phyloP scores from a whole-genome alignment of 129 eudicot species.

The Logfia minima region DNA sequence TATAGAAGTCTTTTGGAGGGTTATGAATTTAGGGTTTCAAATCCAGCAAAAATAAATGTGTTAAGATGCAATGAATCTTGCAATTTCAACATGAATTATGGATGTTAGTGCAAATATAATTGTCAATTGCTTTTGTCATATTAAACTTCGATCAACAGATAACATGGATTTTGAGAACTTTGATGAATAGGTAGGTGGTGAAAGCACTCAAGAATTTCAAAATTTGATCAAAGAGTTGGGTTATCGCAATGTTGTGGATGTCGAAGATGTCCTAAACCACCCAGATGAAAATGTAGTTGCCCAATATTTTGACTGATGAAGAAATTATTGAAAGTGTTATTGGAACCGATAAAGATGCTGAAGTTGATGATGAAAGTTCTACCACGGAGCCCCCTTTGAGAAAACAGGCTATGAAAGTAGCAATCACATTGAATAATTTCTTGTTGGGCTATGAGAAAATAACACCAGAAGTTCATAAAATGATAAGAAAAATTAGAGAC shows the following conservation, averaged over 20 bases:
- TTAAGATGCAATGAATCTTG: constrained; percentile 38
- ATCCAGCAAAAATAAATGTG: constrained; percentile 29
- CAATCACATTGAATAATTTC: constrained; percentile 33
- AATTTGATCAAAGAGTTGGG: too few species aligned
- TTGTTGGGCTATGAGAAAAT: constrained; percentile 29
- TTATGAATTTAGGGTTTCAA: constrained; percentile 18
- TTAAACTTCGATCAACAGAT: constrained; percentile 34
- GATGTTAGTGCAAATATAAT: constrained; percentile 24
- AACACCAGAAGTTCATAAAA: constrained; percentile 30
- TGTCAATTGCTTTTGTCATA: constrained; percentile 25
- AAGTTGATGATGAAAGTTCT: constrained; percentile 13
- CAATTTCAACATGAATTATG: constrained; percentile 32
- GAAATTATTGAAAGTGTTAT: too few species aligned
- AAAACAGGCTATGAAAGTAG: constrained; percentile 26
- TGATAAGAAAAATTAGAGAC: too few species aligned
- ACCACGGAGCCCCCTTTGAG: constrained; percentile 12
- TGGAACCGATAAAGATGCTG: too few species aligned
- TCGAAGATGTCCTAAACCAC: too few species aligned
- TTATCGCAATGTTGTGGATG: too few species aligned
- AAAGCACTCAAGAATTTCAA: too few species aligned
- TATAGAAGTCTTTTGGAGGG: neutral
- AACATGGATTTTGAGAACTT: constrained; percentile 30
- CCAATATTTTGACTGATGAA: too few species aligned
- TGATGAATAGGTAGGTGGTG: too few species aligned
- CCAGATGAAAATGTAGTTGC: too few species aligned